phyloP scores from a whole-genome alignment of 1,284 basidiomycete genomes.

The Erythrobasidium hasegawianum region DNA sequence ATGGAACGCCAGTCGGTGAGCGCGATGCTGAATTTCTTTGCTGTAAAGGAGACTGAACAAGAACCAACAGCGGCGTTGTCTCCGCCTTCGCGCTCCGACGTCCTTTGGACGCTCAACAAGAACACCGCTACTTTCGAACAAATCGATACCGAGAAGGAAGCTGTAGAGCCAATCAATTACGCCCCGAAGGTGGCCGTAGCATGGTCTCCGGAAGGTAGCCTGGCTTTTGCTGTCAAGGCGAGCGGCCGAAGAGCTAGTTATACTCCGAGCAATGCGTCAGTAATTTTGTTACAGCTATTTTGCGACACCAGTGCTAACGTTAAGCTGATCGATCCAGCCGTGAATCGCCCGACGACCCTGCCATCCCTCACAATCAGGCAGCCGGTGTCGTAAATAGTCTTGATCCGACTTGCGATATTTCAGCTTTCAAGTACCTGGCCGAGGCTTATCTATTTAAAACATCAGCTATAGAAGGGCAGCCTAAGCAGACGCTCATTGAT shows the following conservation, averaged over 20 bases:
- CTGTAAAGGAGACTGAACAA: background rate
- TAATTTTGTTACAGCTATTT: background rate
- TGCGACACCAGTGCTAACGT: background rate
- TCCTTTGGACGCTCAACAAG: slow-evolving; percentile 16
- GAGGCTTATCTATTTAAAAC: slow-evolving; percentile 13
- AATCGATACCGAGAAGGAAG: slow-evolving; percentile 22
- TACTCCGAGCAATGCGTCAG: background rate
- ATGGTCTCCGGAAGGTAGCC: slow-evolving; percentile 15
- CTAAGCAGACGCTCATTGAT: background rate
- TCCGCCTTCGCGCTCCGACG: slow-evolving; percentile 17
- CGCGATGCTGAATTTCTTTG: background rate
- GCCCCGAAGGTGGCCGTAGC: slow-evolving; percentile 20
- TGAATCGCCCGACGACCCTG: slow-evolving; percentile 2
- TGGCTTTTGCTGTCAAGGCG: slow-evolving; percentile 20
- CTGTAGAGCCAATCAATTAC: slow-evolving; percentile 7
- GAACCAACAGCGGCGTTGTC: background rate
- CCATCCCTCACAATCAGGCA: background rate
- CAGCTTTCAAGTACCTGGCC: slow-evolving; percentile 20
- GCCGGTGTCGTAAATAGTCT: slow-evolving; percentile 2
- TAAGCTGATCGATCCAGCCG: background rate
- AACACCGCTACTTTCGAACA: slow-evolving; percentile 27
- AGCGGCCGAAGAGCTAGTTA: background rate
- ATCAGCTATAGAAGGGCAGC: background rate
- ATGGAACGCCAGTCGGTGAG: slow-evolving; percentile 18
- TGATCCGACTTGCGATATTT: slow-evolving; percentile 22